Evolutionary conservation across 1,139 yeast genomes (phyloP).

Genomic region (Pneumocystis oryctolagi): DNA sequence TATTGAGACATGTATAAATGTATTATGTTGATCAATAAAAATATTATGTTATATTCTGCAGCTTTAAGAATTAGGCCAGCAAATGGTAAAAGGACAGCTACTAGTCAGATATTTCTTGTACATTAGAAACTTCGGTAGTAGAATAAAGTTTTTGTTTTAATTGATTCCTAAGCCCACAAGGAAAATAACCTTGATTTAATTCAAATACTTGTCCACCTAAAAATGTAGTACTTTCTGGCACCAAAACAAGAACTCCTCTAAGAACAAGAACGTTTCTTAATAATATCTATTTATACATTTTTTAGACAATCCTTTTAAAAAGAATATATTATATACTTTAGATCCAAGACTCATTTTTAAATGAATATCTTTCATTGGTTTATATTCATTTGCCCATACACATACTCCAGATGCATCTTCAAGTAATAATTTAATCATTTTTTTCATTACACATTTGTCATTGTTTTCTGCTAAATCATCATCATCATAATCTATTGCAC

Average conservation of each 20-base stretch:
- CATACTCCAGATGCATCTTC: background rate
- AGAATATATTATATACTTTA: background rate
- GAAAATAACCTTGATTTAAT: background rate
- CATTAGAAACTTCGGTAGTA: background rate
- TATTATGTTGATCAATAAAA: too few relatives aligned
- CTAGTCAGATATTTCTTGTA: too few relatives aligned
- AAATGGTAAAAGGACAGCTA: too few relatives aligned
- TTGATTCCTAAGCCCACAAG: background rate
- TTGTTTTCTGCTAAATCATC: background rate
- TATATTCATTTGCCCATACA: background rate
- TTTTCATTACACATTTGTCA: background rate
- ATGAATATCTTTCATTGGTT: background rate
- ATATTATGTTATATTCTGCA: too few relatives aligned
- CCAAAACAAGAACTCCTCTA: background rate
- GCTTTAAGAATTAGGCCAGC: too few relatives aligned
- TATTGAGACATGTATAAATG: too few relatives aligned
- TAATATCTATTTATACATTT: background rate
- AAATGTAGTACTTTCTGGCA: background rate
- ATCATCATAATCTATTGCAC: background rate
- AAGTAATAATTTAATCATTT: background rate
- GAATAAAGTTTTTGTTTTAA: background rate
- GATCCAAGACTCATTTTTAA: background rate
- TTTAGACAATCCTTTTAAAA: background rate
- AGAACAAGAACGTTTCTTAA: background rate
- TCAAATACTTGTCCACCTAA: background rate